Evolutionary conservation across 306 rosid genomes (phyloP).

Genomic region (Medicago arabica): DNA sequence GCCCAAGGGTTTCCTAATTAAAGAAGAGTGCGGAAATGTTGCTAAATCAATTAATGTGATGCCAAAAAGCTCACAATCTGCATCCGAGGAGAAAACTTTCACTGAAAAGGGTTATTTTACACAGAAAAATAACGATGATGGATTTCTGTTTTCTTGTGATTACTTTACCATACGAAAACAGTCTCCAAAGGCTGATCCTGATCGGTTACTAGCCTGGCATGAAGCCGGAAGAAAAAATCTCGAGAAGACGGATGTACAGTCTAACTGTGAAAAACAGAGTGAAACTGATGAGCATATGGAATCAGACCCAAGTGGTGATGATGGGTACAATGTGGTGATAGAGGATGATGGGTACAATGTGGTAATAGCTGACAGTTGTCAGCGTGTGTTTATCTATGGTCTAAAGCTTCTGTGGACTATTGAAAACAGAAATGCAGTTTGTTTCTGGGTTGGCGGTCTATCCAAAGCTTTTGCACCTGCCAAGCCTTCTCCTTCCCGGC

Average conservation of each 20-base stretch:
- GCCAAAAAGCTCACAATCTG: slow-evolving; percentile 61
- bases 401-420: slow-evolving; percentile 93
- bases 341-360: slow-evolving; percentile 98
- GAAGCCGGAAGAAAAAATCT: slow-evolving; percentile 81
- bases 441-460: slow-evolving; percentile 74
- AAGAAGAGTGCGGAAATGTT: slow-evolving; percentile 59
- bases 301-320: slow-evolving; percentile 87
- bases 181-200: slow-evolving; percentile 88
- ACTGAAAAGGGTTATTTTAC: slow-evolving; percentile 35
- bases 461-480: slow-evolving; percentile 73
- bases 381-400: slow-evolving; percentile 86
- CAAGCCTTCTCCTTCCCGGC: slow-evolving; percentile 94
- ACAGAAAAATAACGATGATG: slow-evolving; percentile 77
- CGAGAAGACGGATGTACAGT: slow-evolving; percentile 64
- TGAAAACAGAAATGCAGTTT: slow-evolving; percentile 90
- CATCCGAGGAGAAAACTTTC: slow-evolving; percentile 40
- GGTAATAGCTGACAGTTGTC: slow-evolving; percentile 92
- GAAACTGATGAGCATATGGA: slow-evolving; percentile 69
- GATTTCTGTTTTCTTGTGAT: slow-evolving; percentile 81
- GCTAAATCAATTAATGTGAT: slow-evolving; percentile 71
- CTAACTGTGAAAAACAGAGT: slow-evolving; percentile 63
- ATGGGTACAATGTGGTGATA: slow-evolving; percentile 6
- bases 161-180: slow-evolving; percentile 92
- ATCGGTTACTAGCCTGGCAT: slow-evolving; percentile 83
- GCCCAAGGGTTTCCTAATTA: slow-evolving; percentile 67